Evolutionary conservation across 768 basidiomycete species (phyloP).

Genomic region (Rhodocollybia butyracea): DNA sequence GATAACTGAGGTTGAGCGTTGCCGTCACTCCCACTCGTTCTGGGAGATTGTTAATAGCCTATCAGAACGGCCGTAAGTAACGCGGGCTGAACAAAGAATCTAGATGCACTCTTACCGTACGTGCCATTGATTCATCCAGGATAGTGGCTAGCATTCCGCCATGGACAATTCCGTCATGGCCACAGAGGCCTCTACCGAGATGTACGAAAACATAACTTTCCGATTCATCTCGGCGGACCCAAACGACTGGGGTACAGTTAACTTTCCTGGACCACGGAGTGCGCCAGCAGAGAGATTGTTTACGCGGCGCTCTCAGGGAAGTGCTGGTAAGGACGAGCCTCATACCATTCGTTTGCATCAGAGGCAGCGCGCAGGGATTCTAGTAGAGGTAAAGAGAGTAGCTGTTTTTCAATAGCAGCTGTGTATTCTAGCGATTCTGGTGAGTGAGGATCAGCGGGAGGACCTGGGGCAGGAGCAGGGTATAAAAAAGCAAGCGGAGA

Average conservation of each 20-base stretch:
- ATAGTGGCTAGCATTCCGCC: constrained; percentile 90
- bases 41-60: constrained; percentile 86
- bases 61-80: constrained; percentile 1
- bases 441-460: constrained; percentile 57
- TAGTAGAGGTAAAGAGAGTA: constrained; percentile 67
- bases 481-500: constrained; percentile 63
- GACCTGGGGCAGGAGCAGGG: constrained; percentile 74
- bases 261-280: constrained; percentile 82
- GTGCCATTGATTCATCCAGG: constrained; percentile 79
- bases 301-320: constrained; percentile 71
- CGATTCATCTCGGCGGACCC: constrained; percentile 70
- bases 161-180: constrained; percentile 93
- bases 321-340: constrained; percentile 67
- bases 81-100: neutral
- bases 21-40: constrained; percentile 93
- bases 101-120: constrained; percentile 56
- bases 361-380: constrained; percentile 42
- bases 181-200: constrained; percentile 83
- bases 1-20: constrained; percentile 75
- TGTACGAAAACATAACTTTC: constrained; percentile 75
- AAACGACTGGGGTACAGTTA: constrained; percentile 80
- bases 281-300: constrained; percentile 86
- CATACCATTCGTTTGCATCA: constrained; percentile 68
- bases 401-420: constrained; percentile 56
- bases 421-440: constrained; percentile 57